Conservation (phyloP, 441 rosid genomes). For the Sinapis alba region DNA sequence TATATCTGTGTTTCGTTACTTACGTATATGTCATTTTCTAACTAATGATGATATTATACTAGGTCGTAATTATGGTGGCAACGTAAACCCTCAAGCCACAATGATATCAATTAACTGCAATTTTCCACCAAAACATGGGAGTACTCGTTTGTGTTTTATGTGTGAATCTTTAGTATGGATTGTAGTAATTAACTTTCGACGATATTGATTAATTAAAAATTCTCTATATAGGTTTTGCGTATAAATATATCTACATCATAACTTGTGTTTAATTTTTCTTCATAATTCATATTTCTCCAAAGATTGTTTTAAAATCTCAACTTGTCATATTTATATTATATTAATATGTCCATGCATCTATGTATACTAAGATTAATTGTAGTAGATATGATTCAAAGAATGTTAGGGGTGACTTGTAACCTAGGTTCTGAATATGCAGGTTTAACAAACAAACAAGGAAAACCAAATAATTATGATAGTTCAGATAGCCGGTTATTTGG, state of each 20-base stretch:
- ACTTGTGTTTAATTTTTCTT: not conserved
- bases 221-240: not conserved
- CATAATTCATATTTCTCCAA: not conserved
- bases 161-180: not conserved
- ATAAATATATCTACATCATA: not conserved
- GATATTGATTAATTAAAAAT: not conserved
- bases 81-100: conserved; percentile 39
- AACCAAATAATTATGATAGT: not conserved
- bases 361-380: not conserved
- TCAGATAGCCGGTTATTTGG: not conserved
- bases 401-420: not conserved
- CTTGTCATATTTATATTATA: not conserved
- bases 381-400: not conserved
- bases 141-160: conserved; percentile 1
- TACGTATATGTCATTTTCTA: conserved; percentile 19
- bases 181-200: no score
- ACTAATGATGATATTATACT: conserved; percentile 20
- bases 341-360: not conserved
- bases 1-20: conserved; percentile 20
- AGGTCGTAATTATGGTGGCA: conserved; percentile 36
- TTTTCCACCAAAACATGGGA: conserved; percentile 10
- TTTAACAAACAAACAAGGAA: not conserved
- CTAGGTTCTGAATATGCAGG: not conserved
- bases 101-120: conserved; percentile 14
- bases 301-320: not conserved